A percentile compares a stretch with the other conserved stretches of the same genome.
These are phyloP conservation scores for Citrus inodora DNA, from an alignment of 345 rosid genomes.

Conservation along the genomic window DNA sequence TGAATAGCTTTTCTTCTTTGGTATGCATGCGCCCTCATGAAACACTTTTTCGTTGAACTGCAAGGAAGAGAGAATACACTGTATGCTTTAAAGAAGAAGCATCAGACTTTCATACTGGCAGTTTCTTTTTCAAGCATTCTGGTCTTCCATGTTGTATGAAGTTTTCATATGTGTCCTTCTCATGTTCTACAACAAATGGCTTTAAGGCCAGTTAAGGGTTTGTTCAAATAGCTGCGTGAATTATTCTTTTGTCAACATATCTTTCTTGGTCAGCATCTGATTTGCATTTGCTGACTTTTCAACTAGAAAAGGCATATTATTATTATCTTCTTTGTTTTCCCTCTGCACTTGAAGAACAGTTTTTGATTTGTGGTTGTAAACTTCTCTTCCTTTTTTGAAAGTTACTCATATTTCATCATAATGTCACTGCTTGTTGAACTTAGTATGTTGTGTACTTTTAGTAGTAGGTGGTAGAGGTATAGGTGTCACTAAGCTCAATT, in stretches of 20 bases:
- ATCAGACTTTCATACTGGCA: background rate
- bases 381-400: background rate
- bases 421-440: background rate
- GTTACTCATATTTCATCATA: background rate
- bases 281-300: background rate
- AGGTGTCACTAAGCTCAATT: background rate
- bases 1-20: background rate
- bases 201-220: background rate
- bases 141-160: background rate
- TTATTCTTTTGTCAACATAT: background rate
- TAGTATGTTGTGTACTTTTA: background rate
- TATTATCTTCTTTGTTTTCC: background rate
- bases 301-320: background rate
- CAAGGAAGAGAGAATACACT: background rate
- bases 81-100: background rate
- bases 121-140: background rate
- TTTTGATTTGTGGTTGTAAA: background rate
- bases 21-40: background rate
- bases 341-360: background rate
- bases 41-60: background rate
- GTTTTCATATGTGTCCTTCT: background rate
- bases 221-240: too few relatives aligned
- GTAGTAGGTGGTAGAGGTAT: background rate
- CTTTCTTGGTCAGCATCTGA: background rate
- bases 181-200: background rate